phyloP scores from a whole-genome alignment of 2,329 filamentous ascomycete genomes.

The Aspergillus clavatus region DNA sequence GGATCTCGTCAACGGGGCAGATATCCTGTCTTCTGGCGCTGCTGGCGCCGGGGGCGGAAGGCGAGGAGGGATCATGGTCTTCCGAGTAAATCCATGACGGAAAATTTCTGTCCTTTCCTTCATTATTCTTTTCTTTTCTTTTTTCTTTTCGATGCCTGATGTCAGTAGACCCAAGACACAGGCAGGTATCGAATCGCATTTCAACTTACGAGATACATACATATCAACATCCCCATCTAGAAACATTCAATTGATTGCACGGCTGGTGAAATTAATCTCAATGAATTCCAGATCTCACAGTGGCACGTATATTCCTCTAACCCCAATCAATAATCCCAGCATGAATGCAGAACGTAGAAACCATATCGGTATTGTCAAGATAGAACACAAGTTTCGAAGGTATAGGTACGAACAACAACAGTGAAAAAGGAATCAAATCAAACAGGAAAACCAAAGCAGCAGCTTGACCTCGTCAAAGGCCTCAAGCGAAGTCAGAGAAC shows the following conservation, averaged over 20 bases:
- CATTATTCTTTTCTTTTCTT: not conserved
- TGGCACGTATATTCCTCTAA: too few species aligned
- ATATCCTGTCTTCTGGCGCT: slow-evolving; percentile 30
- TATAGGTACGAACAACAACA: too few species aligned
- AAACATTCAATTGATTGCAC: too few species aligned
- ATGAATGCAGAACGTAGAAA: not conserved
- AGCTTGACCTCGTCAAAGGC: slow-evolving; percentile 5
- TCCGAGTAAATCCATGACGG: slow-evolving; percentile 25
- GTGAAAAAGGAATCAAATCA: too few species aligned
- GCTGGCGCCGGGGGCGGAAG: slow-evolving; percentile 24
- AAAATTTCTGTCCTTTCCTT: slow-evolving; percentile 2
- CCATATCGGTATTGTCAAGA: not conserved
- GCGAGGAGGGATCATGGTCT: slow-evolving; percentile 30
- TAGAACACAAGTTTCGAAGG: not conserved
- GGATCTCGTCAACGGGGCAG: slow-evolving; percentile 31
- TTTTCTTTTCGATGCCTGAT: not conserved
- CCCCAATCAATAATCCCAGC: not conserved
- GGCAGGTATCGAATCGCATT: too few species aligned
- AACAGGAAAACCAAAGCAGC: slow-evolving; percentile 16
- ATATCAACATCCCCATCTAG: too few species aligned
- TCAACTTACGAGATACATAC: too few species aligned
- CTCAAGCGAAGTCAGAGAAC: too few species aligned
- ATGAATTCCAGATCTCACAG: too few species aligned
- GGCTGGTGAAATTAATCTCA: too few species aligned
- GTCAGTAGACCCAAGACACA: too few species aligned